Base-by-base conservation (phyloP, 1,139 yeast species). In the Hyphopichia wangnamkhiaoensis region DNA sequence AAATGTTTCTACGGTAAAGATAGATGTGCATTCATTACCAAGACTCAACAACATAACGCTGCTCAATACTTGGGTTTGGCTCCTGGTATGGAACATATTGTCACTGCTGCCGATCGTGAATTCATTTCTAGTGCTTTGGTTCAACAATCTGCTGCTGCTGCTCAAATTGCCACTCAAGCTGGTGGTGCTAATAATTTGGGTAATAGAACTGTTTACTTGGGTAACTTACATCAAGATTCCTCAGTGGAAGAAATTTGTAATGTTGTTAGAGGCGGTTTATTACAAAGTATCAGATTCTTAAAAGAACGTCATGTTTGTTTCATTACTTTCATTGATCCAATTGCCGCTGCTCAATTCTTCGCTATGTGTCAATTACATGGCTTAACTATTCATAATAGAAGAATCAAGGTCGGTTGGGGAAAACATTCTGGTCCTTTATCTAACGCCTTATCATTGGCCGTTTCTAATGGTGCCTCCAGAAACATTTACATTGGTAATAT, bases 31-130 rank as follows among this genome's bases (percentile, higher is more conserved):
- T 79, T 79, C 55, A 87, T 91, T 38, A 89, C 97, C 28, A 89
- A 88, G 61, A 87, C 97, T 21, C 97, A 93, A 64, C 96, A 90
- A 63, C 97, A 91, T 58, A 90, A 91, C 61, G 98, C 98, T 17
- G 96, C 97, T 7, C 96, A 91, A 63, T 91, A 89, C 59, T 70
- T 91, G 44, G 97, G 97, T 2, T 75, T 90, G 50, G 90, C 91
- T 31, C 95, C 95, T 17, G 95, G 95, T 20, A 81, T 84, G 79
- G 96, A 87, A 57, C 90, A 86, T 56, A 71, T 87, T 43, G 83
- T 83, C 20, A 84, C 90, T 31, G 85, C 85, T 44, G 89, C 91
- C 17, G 96, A 90, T 59, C 70, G 87, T 38, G 87, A 80, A 49
- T 73, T 80, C 50, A 74, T 52, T 49, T 78, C 83, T 1, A 69